Conservation (phyloP, 2,329 filamentous ascomycete species). For the Davidsoniella eucalypti region DNA sequence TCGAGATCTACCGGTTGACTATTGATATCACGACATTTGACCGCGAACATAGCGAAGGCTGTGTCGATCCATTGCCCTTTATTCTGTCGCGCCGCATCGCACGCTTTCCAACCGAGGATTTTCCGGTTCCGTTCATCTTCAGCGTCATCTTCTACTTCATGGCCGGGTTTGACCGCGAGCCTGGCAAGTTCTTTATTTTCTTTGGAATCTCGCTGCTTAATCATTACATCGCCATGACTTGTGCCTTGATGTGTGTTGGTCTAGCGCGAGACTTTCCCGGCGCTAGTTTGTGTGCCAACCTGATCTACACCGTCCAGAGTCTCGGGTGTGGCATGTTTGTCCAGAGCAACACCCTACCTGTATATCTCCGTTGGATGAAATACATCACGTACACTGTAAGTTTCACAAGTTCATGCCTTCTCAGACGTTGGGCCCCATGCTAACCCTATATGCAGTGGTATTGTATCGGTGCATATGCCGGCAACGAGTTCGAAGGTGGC, state of each 20-base stretch:
- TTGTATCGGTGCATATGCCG: constrained; percentile 51
- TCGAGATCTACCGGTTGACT: constrained; percentile 59
- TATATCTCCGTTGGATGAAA: constrained; percentile 68
- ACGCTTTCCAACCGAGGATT: constrained; percentile 51
- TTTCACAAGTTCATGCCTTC: constrained; percentile 5
- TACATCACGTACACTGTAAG: constrained; percentile 43
- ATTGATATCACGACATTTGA: constrained; percentile 63
- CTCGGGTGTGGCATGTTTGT: constrained; percentile 66
- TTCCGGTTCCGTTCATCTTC: constrained; percentile 56
- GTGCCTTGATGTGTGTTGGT: constrained; percentile 51
- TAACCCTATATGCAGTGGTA: constrained; percentile 37
- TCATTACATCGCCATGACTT: constrained; percentile 58
- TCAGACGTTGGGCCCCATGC: background rate
- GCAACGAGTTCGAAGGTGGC: constrained; percentile 55
- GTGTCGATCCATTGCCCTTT: constrained; percentile 52
- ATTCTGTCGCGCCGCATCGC: constrained; percentile 54
- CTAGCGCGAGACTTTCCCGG: constrained; percentile 50
- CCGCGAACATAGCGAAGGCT: constrained; percentile 56
- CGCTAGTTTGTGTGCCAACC: constrained; percentile 55
- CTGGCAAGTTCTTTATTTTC: constrained; percentile 53
- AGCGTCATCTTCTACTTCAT: constrained; percentile 63
- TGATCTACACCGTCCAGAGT: constrained; percentile 56
- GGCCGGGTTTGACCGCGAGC: constrained; percentile 51
- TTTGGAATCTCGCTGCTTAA: constrained; percentile 50
- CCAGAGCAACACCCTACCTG: constrained; percentile 53